Percentiles rank a stretch among this genome's conserved stretches.
phyloP scores from a whole-genome alignment of 2,329 filamentous ascomycete species.

The Talaromyces sp. region DNA sequence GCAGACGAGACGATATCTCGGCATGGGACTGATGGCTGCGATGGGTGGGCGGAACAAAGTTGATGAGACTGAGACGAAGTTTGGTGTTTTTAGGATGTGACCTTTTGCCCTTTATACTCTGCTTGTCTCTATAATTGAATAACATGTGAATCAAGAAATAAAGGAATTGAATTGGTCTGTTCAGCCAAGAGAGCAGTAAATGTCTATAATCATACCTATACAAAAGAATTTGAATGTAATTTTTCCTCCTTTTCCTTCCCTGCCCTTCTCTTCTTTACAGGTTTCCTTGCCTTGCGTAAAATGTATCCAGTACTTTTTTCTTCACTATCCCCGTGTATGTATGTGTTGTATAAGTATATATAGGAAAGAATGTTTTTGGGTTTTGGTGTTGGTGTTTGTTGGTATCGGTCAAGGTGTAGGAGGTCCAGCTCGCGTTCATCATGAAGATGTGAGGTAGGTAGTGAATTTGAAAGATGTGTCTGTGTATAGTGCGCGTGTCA shows the following conservation, averaged over 20 bases:
- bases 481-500: background rate
- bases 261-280: background rate
- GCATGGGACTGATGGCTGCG: conserved; percentile 67
- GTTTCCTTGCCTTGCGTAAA: background rate
- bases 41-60: conserved; percentile 62
- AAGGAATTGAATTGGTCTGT: background rate
- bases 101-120: background rate
- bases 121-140: background rate
- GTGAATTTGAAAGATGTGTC: background rate
- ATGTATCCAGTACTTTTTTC: conserved; percentile 8
- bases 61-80: conserved; percentile 57
- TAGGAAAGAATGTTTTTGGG: conserved; percentile 1
- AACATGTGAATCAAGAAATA: background rate
- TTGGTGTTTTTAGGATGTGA: conserved; percentile 81
- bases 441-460: background rate
- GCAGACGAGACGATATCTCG: conserved; percentile 69
- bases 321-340: background rate
- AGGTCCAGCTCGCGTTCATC: conserved; percentile 1
- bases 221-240: conserved; percentile 2
- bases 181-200: background rate
- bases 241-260: background rate
- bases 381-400: background rate
- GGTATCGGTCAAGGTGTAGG: conserved; percentile 4
- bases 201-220: conserved; percentile 14
- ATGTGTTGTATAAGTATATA: conserved; percentile 7